These are phyloP conservation scores for Leccinum rimulosum DNA, from an alignment of 768 basidiomycete species.

Conservation along the genomic window DNA sequence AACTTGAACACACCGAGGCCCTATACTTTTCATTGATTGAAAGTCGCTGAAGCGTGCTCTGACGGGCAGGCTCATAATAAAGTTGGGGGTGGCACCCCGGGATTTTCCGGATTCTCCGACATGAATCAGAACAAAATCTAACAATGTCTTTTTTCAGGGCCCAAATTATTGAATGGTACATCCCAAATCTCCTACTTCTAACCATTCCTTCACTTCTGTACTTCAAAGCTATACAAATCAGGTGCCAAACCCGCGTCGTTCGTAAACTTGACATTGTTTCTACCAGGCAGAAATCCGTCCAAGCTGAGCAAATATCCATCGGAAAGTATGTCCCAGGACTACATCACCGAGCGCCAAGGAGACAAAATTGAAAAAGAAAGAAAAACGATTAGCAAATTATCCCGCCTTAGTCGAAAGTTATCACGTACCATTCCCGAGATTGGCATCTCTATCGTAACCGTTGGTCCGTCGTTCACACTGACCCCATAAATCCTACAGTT, in stretches of 20 bases:
- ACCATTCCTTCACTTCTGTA: background rate
- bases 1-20: too few species aligned
- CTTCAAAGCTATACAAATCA: background rate
- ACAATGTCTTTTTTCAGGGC: too few species aligned
- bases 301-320: background rate
- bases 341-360: background rate
- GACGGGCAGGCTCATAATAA: too few species aligned
- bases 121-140: too few species aligned
- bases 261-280: background rate
- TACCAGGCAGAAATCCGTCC: background rate
- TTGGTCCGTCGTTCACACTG: background rate
- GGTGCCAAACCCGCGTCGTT: background rate
- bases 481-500: slow-evolving; percentile 7
- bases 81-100: too few species aligned
- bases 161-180: too few species aligned
- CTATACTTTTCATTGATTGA: too few species aligned
- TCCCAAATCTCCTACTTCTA: background rate
- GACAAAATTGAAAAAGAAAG: too few species aligned
- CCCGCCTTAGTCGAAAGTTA: background rate
- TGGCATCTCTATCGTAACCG: slow-evolving; percentile 4
- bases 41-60: too few species aligned
- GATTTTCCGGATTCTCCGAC: too few species aligned
- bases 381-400: background rate
- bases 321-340: background rate
- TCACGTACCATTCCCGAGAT: background rate